phyloP scores from a whole-genome alignment of 306 rosid species.

The Fragaria vesca region DNA sequence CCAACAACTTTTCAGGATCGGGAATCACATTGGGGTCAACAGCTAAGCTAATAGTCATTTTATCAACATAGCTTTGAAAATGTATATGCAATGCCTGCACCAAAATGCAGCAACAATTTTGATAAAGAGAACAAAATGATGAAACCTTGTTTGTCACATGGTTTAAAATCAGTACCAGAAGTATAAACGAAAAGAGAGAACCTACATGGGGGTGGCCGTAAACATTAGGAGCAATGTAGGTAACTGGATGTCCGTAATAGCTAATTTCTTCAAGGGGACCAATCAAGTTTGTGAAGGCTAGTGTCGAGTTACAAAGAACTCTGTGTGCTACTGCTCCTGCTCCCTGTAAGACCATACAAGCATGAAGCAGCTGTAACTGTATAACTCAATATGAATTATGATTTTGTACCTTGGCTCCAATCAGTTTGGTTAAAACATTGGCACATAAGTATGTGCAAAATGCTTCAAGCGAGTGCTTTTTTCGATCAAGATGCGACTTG shows the following conservation, averaged over 20 bases:
- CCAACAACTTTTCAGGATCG: constrained; percentile 50
- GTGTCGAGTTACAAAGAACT: no score
- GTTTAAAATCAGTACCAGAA: not conserved
- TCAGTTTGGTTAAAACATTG: constrained; percentile 23
- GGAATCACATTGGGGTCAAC: constrained; percentile 54
- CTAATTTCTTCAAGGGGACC: no score
- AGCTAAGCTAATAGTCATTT: constrained; percentile 48
- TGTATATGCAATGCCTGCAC: constrained; percentile 67
- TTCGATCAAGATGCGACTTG: constrained; percentile 50
- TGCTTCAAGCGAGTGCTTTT: constrained; percentile 61
- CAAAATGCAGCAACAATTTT: not conserved
- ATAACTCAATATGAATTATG: not conserved
- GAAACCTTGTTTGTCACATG: not conserved
- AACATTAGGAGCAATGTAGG: constrained; percentile 55
- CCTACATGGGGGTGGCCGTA: constrained; percentile 75
- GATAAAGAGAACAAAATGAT: not conserved
- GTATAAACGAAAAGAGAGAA: not conserved
- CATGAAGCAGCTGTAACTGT: not conserved
- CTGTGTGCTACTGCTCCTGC: no score
- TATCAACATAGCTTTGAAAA: constrained; percentile 45
- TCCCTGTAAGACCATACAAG: constrained; percentile 2
- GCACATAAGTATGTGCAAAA: constrained; percentile 26
- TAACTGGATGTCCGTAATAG: not conserved
- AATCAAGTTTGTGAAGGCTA: constrained; percentile 38
- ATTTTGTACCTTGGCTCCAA: constrained; percentile 51